Conservation (phyloP, 768 basidiomycete species). For the Tremella yokohamensis region DNA sequence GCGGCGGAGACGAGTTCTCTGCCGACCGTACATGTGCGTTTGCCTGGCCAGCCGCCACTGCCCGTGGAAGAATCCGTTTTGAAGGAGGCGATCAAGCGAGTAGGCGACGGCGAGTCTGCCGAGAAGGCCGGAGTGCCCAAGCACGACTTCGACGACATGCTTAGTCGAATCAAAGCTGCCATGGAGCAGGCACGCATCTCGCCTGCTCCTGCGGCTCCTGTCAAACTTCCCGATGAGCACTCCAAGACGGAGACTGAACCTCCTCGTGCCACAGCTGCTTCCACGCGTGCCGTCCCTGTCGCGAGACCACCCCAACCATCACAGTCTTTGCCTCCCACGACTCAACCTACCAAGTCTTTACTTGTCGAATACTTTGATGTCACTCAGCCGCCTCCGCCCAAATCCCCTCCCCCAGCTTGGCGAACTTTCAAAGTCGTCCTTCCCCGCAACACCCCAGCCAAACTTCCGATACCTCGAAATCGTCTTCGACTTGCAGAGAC, state of each 20-base stretch:
- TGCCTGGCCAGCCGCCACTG: slow-evolving; percentile 9
- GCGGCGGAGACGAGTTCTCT: no score
- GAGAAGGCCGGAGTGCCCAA: slow-evolving; percentile 7
- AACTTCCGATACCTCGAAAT: slow-evolving; percentile 14
- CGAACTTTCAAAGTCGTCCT: slow-evolving; percentile 45
- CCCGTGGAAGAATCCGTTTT: slow-evolving; percentile 6
- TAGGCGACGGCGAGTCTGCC: neutral
- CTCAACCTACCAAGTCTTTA: slow-evolving; percentile 21
- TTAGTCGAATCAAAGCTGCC: slow-evolving; percentile 49
- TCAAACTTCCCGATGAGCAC: slow-evolving; percentile 1
- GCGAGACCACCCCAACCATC: neutral
- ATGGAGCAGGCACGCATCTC: slow-evolving; percentile 35
- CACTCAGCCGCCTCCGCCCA: slow-evolving; percentile 39
- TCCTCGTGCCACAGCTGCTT: neutral
- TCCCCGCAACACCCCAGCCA: slow-evolving; percentile 23
- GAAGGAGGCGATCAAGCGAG: slow-evolving; percentile 7
- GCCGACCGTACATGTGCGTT: neutral
- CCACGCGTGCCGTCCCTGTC: neutral
- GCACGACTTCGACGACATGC: slow-evolving; percentile 42
- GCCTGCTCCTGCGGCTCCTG: slow-evolving; percentile 8
- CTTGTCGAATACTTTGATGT: slow-evolving; percentile 32
- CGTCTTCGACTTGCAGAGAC: slow-evolving; percentile 19
- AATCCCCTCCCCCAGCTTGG: slow-evolving; percentile 51
- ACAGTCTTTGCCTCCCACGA: neutral
- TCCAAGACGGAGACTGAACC: neutral